A percentile compares a stretch with the other conserved stretches of the same genome.
Conservation (phyloP, 176 grass and related monocot species). For the Neostapfia colusana region DNA sequence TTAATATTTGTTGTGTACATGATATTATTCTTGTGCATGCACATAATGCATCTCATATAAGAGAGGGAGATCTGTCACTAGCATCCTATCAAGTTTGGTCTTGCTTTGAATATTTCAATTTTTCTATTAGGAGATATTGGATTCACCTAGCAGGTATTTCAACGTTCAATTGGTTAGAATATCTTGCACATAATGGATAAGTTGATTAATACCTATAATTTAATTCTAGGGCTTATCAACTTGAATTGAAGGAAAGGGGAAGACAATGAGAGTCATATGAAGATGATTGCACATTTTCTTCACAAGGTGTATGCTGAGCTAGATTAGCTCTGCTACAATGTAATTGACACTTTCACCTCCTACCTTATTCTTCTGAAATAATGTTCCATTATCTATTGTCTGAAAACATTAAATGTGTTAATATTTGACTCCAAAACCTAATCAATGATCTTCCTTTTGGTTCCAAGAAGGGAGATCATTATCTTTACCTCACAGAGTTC, state of each 20-base stretch:
- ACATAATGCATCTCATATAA: no score
- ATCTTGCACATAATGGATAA: no score
- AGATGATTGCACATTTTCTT: constrained; percentile 42
- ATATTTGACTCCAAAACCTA: background rate
- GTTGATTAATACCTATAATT: no score
- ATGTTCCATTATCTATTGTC: constrained; percentile 1
- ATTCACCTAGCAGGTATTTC: no score
- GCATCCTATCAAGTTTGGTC: no score
- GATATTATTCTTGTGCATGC: no score
- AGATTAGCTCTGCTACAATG: constrained; percentile 50
- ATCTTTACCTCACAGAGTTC: constrained; percentile 66
- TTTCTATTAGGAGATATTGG: no score
- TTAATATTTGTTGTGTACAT: no score
- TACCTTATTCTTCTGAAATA: constrained; percentile 49
- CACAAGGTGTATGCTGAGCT: constrained; percentile 57
- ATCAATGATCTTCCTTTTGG: constrained; percentile 17
- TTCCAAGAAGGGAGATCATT: constrained; percentile 68
- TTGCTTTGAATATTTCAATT: no score
- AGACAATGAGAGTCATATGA: constrained; percentile 52
- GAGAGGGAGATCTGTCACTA: no score
- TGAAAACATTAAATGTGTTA: background rate
- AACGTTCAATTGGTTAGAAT: no score
- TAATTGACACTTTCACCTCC: constrained; percentile 60
- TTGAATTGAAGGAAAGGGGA: constrained; percentile 38
- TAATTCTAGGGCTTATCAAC: no score